phyloP scores from a whole-genome alignment of 768 basidiomycete species.

The Suillus weaverae region DNA sequence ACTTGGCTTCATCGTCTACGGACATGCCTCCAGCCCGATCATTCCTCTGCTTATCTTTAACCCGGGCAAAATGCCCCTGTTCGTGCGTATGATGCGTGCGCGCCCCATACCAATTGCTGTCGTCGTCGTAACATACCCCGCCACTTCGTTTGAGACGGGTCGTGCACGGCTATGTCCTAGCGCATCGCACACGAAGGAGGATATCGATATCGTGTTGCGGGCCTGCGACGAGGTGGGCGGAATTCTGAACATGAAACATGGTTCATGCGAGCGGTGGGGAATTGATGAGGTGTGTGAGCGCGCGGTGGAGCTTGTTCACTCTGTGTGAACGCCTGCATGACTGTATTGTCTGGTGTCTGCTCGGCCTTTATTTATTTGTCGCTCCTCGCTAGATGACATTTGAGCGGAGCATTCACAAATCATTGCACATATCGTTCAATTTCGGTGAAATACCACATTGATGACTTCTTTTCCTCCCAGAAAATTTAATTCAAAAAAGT shows the following conservation, averaged over 20 bases:
- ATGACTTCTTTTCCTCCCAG: too few species aligned
- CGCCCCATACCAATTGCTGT: not conserved
- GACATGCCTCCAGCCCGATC: not conserved
- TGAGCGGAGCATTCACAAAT: not conserved
- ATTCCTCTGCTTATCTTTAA: not conserved
- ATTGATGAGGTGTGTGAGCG: not conserved
- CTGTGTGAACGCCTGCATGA: not conserved
- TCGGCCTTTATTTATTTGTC: not conserved
- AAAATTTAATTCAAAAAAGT: too few species aligned
- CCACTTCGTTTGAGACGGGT: not conserved
- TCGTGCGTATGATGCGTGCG: not conserved
- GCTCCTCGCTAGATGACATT: not conserved
- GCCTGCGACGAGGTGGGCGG: not conserved
- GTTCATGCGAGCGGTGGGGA: not conserved
- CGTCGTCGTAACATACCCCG: not conserved
- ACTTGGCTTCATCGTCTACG: not conserved
- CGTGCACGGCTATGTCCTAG: not conserved
- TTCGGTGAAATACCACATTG: not conserved
- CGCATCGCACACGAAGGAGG: not conserved
- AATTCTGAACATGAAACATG: not conserved
- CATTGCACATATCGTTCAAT: not conserved
- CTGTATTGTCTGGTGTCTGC: not conserved
- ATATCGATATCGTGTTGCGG: not conserved
- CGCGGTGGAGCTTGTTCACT: not conserved
- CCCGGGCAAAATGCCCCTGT: not conserved